Conservation (phyloP, 176 grass and related monocot genomes). For the Poa pratensis region DNA sequence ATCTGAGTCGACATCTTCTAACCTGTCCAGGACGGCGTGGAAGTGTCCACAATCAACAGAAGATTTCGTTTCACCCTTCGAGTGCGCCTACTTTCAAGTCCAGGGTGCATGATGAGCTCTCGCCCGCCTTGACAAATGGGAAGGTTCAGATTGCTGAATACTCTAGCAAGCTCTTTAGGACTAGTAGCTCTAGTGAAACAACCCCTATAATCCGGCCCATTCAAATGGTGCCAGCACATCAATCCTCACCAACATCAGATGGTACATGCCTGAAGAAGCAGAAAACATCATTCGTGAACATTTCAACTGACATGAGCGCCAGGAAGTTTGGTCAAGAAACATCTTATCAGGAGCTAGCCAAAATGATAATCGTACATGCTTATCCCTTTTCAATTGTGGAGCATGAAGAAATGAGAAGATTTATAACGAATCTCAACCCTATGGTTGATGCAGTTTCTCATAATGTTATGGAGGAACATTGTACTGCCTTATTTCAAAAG, state of each 20-base stretch:
- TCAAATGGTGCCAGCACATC: constrained; percentile 42
- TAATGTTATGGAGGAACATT: constrained; percentile 50
- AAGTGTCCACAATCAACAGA: constrained; percentile 27
- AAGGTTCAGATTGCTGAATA: constrained; percentile 58
- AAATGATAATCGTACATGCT: constrained; percentile 50
- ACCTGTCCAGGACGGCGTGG: constrained; percentile 50
- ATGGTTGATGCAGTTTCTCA: constrained; percentile 27
- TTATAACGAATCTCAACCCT: constrained; percentile 52
- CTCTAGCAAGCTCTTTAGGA: constrained; percentile 36
- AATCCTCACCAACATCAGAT: constrained; percentile 35
- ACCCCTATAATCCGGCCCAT: constrained; percentile 37
- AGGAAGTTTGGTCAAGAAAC: constrained; percentile 46
- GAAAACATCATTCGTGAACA: constrained; percentile 37
- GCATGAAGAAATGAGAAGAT: constrained; percentile 65
- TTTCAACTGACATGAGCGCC: constrained; percentile 26
- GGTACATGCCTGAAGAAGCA: constrained; percentile 45
- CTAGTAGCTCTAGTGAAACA: constrained; percentile 40
- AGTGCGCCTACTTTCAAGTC: constrained; percentile 43
- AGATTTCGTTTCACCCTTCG: constrained; percentile 21
- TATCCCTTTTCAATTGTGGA: constrained; percentile 59
- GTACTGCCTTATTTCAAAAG: constrained; percentile 51
- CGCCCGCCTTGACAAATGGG: constrained; percentile 57
- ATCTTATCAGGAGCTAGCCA: constrained; percentile 49
- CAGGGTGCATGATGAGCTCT: constrained; percentile 51
- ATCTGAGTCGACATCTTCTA: constrained; percentile 56